These are phyloP conservation scores for Zymoseptoria passerinii DNA, from an alignment of 2,329 filamentous ascomycete species.

Conservation along the genomic window DNA sequence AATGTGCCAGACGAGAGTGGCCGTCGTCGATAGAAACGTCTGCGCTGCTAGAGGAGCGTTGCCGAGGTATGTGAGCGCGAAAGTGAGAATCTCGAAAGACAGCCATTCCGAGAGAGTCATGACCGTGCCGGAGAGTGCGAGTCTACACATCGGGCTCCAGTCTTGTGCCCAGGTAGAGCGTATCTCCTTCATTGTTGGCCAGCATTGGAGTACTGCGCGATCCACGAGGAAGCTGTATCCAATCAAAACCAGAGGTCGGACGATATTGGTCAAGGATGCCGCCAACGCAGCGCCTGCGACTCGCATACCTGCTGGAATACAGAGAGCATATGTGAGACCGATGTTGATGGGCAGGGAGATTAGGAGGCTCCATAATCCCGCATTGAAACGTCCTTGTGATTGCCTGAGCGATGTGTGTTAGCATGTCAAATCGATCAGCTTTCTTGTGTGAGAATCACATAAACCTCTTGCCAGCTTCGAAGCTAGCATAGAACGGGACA, in stretches of 20 bases:
- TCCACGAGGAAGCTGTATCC: conserved; percentile 38
- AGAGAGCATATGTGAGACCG: conserved; percentile 11
- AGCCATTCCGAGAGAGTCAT: conserved; percentile 24
- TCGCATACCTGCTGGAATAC: conserved; percentile 33
- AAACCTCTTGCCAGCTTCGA: conserved; percentile 48
- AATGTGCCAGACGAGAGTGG: conserved; percentile 33
- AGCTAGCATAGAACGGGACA: conserved; percentile 46
- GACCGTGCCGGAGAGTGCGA: conserved; percentile 19
- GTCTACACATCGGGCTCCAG: conserved; percentile 28
- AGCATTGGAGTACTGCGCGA: conserved; percentile 37
- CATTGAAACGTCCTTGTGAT: conserved; percentile 47
- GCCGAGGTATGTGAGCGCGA: conserved; percentile 28
- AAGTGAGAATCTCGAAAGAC: conserved; percentile 24
- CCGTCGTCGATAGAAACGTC: conserved; percentile 14
- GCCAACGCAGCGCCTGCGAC: conserved; percentile 46
- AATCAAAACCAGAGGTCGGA: conserved; percentile 42
- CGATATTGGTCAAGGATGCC: conserved; percentile 33
- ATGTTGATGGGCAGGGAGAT: conserved; percentile 14
- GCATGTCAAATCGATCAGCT: neutral
- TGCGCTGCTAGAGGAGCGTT: conserved; percentile 21
- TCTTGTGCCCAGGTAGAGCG: conserved; percentile 25
- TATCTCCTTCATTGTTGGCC: conserved; percentile 30
- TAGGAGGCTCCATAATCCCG: conserved; percentile 25
- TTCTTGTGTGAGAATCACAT: conserved; percentile 19
- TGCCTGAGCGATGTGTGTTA: conserved; percentile 24